phyloP scores from a whole-genome alignment of 176 grass and related monocot species.

The Tillandsia leiboldiana region DNA sequence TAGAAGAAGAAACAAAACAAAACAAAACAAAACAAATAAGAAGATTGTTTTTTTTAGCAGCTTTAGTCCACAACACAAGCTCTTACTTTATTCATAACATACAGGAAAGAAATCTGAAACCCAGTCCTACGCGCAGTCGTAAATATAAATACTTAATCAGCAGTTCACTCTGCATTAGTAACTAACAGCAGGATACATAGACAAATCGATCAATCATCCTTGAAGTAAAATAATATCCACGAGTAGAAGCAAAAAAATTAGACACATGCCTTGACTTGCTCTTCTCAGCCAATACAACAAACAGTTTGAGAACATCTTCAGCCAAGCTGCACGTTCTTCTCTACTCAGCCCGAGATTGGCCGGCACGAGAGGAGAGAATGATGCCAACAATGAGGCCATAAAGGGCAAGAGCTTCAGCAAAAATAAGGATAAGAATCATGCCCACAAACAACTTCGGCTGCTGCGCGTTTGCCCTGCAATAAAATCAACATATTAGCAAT shows the following conservation, averaged over 20 bases:
- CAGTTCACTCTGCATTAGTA: too few relatives aligned
- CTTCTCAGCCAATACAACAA: background rate
- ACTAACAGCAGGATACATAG: too few relatives aligned
- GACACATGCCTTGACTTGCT: background rate
- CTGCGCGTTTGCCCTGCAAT: constrained; percentile 63
- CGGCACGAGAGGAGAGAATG: constrained; percentile 68
- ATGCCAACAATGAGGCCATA: constrained; percentile 74
- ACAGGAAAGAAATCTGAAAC: background rate
- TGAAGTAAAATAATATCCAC: background rate
- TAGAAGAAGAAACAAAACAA: background rate
- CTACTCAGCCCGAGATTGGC: constrained; percentile 68
- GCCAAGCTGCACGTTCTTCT: background rate
- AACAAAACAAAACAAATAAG: background rate
- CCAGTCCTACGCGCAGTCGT: background rate
- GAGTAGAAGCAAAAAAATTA: background rate
- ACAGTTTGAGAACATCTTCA: background rate
- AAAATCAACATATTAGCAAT: background rate
- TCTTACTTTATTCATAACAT: background rate
- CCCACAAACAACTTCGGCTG: constrained; percentile 72
- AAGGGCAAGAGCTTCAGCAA: constrained; percentile 61
- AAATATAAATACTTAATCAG: background rate
- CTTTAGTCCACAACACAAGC: background rate
- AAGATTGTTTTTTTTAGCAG: background rate
- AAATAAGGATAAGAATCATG: constrained; percentile 86
- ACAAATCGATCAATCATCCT: background rate